These are phyloP conservation scores for Yarrowia keelungensis DNA, from an alignment of 805 yeast species.

Conservation along the genomic window DNA sequence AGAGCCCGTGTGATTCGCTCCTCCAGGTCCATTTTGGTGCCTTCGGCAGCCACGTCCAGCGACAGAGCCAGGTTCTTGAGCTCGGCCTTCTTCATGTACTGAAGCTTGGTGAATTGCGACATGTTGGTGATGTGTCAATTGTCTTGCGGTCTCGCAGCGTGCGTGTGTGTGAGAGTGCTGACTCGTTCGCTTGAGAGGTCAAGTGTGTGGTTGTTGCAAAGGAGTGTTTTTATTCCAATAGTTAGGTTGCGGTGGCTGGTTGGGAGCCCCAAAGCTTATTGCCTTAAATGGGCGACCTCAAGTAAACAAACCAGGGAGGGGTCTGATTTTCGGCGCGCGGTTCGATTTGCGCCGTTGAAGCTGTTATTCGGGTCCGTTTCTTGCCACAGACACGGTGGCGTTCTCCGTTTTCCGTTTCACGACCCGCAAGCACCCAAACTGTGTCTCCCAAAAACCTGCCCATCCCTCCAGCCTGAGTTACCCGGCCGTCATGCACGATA, in stretches of 20 bases:
- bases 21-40: slow-evolving; percentile 48
- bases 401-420: too few relatives aligned
- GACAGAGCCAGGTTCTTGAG: slow-evolving; percentile 51
- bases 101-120: slow-evolving; percentile 30
- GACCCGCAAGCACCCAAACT: too few relatives aligned
- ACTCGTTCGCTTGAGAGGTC: too few relatives aligned
- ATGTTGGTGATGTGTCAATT: background rate
- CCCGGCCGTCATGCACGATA: slow-evolving; percentile 29
- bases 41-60: slow-evolving; percentile 49
- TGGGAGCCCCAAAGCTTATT: slow-evolving; percentile 11
- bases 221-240: background rate
- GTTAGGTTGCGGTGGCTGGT: slow-evolving; percentile 37
- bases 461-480: background rate
- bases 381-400: too few relatives aligned
- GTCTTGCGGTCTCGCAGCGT: too few relatives aligned
- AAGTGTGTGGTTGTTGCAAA: background rate
- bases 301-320: slow-evolving; percentile 3
- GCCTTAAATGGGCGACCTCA: background rate
- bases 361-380: too few relatives aligned
- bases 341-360: too few relatives aligned
- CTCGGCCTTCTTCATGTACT: slow-evolving; percentile 49
- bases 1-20: slow-evolving; percentile 45
- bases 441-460: background rate
- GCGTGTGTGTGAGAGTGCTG: too few relatives aligned
- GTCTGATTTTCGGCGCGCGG: too few relatives aligned